phyloP scores from a whole-genome alignment of 2,329 filamentous ascomycete species.

The Botrytis cinerea region DNA sequence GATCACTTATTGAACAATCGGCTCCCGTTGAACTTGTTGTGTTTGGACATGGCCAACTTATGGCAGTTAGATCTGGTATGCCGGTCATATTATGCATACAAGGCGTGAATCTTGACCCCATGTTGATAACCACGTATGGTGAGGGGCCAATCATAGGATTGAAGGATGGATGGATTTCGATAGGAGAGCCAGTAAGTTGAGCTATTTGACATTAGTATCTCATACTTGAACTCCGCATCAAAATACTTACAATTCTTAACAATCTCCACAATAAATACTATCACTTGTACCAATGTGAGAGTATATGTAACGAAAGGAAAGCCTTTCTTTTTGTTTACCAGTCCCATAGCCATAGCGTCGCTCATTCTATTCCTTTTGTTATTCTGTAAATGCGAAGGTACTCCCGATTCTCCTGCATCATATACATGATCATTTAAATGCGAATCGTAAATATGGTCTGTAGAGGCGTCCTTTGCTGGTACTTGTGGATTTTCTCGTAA shows the following conservation, averaged over 20 bases:
- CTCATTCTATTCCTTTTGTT: constrained; percentile 49
- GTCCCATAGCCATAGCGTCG: constrained; percentile 56
- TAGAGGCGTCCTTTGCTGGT: constrained; percentile 26
- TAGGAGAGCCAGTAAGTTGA: constrained; percentile 68
- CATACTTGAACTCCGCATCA: not conserved
- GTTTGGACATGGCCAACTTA: constrained; percentile 80
- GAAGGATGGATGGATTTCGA: constrained; percentile 68
- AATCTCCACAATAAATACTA: constrained; percentile 86
- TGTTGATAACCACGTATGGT: constrained; percentile 87
- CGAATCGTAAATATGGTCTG: constrained; percentile 29
- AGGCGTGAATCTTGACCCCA: constrained; percentile 88
- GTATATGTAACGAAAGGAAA: constrained; percentile 82
- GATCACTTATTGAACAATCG: constrained; percentile 72
- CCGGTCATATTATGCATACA: constrained; percentile 86
- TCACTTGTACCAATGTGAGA: constrained; percentile 74
- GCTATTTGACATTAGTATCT: constrained; percentile 48
- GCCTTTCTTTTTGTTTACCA: constrained; percentile 40
- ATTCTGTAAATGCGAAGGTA: constrained; percentile 31
- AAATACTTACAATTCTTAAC: constrained; percentile 73
- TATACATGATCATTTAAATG: constrained; percentile 61
- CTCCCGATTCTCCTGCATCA: constrained; percentile 50
- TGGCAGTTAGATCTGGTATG: constrained; percentile 56
- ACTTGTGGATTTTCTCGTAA: constrained; percentile 53
- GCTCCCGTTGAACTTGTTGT: constrained; percentile 61
- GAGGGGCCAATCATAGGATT: constrained; percentile 98